Base-by-base conservation (phyloP, 2,329 filamentous ascomycete genomes). In the Coniochaeta pulveracea region DNA sequence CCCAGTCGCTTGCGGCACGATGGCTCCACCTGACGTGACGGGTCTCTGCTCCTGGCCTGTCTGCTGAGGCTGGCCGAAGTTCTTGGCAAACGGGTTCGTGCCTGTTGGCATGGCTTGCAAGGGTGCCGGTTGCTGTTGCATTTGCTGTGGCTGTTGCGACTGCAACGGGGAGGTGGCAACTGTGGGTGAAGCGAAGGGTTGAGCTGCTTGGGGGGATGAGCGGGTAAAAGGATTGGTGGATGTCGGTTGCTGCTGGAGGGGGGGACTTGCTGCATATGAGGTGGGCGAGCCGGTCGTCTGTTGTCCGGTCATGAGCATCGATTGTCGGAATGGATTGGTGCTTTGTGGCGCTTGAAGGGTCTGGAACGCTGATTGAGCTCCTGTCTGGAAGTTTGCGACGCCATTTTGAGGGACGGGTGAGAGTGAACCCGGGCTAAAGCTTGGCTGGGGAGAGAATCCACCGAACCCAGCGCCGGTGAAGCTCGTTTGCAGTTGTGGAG, bases 291-390 rank as follows among this genome's bases (percentile, higher is more conserved):
- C 42, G 18, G 28, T 10, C 43, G 37, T 6, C 39, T 37, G 26
- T 45, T 66, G 63, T 48, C 69, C 64, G 39, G 53, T 61, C 62
- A 69, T 66, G 60, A 94, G 64, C 77, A 89, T 89, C 2, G 89
- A 95, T 50, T 86, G 81, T 26, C 91, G 73, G 72, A 98, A 98
- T 0, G 91, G 91, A 51, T 98, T 98, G 6, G 86, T 94, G 46
- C 77, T 72, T 50, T 66, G 69, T 37, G 66, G 66, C 16, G 63
- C 47, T 55, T 63, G 57, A 40, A 66, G 48, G 33, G 49, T 56
- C 39, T 61, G 50, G 52, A 63, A 45, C 42, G 53, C 48, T 46
- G 63, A 47, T 52, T 60, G 44, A 60, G 66, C 47, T 10, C 56
- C 56, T 8, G 52, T 61, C 48, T 69, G 60, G 54, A 73, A 75